Evolutionary conservation across 2,329 filamentous ascomycete species (phyloP).

Genomic region (Curvularia sp.): DNA sequence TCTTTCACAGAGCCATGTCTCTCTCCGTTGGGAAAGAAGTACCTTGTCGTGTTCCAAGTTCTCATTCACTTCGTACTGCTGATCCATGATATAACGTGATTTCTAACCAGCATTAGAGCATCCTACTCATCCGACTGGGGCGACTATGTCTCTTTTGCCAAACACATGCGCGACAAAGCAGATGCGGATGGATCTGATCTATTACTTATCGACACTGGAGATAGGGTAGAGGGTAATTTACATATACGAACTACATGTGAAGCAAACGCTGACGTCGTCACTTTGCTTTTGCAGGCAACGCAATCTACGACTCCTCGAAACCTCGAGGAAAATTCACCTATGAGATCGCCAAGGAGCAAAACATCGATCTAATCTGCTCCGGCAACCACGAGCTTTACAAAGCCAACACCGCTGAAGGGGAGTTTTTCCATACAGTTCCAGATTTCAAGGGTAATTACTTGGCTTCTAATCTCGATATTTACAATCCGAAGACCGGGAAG

Average conservation of each 20-base stretch:
- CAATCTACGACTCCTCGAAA: conserved; percentile 86
- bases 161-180: conserved; percentile 79
- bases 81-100: neutral
- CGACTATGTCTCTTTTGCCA: conserved; percentile 92
- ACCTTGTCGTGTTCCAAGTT: too few species aligned
- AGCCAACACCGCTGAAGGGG: conserved; percentile 75
- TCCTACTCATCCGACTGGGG: conserved; percentile 98
- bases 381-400: conserved; percentile 98
- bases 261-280: neutral
- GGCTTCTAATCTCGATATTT: conserved; percentile 91
- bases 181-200: conserved; percentile 82
- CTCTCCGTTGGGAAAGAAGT: neutral
- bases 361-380: conserved; percentile 82
- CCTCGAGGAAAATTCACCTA: conserved; percentile 91
- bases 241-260: neutral
- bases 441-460: conserved; percentile 83
- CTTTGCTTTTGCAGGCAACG: conserved; percentile 74
- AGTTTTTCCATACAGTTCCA: conserved; percentile 81
- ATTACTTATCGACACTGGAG: conserved; percentile 93
- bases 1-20: neutral
- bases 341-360: conserved; percentile 82
- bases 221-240: conserved; percentile 59
- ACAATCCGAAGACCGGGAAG: conserved; percentile 73
- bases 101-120: conserved; percentile 59
- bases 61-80: neutral